These are phyloP conservation scores for Orobanche coerulescens DNA, from an alignment of 257 asterid genomes.

Conservation along the genomic window DNA sequence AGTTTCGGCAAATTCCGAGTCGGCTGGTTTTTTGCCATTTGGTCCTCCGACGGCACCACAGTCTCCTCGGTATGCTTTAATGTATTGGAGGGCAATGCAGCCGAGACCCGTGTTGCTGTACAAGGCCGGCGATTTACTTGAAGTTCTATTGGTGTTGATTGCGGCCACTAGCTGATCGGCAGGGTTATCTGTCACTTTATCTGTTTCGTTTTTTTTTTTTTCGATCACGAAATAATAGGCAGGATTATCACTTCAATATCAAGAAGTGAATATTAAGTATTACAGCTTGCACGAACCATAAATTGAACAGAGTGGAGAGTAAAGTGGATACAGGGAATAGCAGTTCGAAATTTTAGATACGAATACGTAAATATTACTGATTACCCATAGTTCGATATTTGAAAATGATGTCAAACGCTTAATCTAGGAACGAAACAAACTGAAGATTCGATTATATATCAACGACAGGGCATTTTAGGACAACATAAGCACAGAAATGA, in stretches of 20 bases:
- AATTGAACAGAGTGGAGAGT: too few relatives aligned
- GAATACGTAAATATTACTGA: background rate
- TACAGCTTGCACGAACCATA: too few relatives aligned
- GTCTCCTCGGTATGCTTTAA: slow-evolving; percentile 78
- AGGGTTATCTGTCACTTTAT: slow-evolving; percentile 75
- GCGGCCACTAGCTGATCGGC: slow-evolving; percentile 59
- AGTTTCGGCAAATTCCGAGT: slow-evolving; percentile 51
- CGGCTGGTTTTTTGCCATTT: slow-evolving; percentile 61
- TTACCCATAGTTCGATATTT: too few relatives aligned
- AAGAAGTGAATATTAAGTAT: background rate
- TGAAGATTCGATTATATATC: too few relatives aligned
- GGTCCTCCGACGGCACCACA: slow-evolving; percentile 69
- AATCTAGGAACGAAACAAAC: too few relatives aligned
- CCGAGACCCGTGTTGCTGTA: slow-evolving; percentile 81
- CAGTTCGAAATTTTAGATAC: too few relatives aligned
- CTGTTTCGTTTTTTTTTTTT: slow-evolving; percentile 32
- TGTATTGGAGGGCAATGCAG: slow-evolving; percentile 83
- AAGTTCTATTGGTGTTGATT: slow-evolving; percentile 61
- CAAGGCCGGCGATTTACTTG: slow-evolving; percentile 54
- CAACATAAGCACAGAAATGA: background rate
- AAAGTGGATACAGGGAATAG: too few relatives aligned
- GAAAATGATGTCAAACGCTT: too few relatives aligned
- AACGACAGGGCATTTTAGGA: too few relatives aligned
- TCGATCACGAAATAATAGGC: slow-evolving; percentile 3
- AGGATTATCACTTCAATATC: background rate